Evolutionary conservation across 768 basidiomycete species (phyloP).

Genomic region (Hygrophoropsis aurantiaca): DNA sequence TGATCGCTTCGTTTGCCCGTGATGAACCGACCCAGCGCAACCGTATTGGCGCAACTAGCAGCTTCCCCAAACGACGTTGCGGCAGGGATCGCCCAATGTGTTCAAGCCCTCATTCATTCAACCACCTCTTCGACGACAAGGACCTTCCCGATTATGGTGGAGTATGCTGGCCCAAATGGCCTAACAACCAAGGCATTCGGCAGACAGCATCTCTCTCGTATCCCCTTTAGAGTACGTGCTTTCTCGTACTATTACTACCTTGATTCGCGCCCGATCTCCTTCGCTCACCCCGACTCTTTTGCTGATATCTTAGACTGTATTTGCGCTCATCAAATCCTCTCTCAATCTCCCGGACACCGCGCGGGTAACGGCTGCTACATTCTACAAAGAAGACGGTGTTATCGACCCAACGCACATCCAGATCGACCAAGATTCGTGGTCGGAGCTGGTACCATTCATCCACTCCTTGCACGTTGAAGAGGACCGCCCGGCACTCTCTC

Average conservation of each 20-base stretch:
- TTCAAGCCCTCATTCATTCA: constrained; percentile 31
- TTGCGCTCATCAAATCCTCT: constrained; percentile 22
- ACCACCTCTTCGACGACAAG: constrained; percentile 21
- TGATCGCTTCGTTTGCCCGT: no score
- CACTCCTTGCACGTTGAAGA: constrained; percentile 32
- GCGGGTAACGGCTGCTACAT: constrained; percentile 20
- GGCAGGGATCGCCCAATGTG: constrained; percentile 31
- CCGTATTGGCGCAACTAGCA: constrained; percentile 27
- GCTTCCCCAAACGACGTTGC: constrained; percentile 33
- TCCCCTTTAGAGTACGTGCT: constrained; percentile 29
- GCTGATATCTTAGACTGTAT: constrained; percentile 19
- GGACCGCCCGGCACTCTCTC: constrained; percentile 12
- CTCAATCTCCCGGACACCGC: constrained; percentile 18
- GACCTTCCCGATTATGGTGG: constrained; percentile 25
- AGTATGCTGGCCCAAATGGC: constrained; percentile 16
- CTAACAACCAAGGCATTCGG: constrained; percentile 26
- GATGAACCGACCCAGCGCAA: constrained; percentile 1
- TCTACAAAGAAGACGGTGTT: constrained; percentile 30
- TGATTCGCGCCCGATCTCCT: no score
- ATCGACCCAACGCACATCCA: constrained; percentile 21
- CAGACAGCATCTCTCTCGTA: constrained; percentile 28
- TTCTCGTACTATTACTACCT: background rate
- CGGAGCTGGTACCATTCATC: constrained; percentile 28
- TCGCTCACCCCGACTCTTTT: background rate
- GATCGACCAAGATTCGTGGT: constrained; percentile 32